Base-by-base conservation (phyloP, 2,329 filamentous ascomycete genomes). In the Pseudogymnoascus sp. region DNA sequence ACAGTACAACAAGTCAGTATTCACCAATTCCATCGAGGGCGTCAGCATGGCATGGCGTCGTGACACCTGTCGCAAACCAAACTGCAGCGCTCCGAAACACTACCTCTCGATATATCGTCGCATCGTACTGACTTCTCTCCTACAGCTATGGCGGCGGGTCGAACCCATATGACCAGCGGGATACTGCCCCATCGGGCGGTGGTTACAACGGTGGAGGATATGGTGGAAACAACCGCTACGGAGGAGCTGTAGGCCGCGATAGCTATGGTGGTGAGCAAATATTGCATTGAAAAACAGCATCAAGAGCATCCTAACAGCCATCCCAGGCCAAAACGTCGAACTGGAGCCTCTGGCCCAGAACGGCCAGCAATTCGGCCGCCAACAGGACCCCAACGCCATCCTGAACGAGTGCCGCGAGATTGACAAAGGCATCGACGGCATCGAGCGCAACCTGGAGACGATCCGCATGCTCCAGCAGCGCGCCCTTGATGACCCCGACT, bases 321-420 rank as follows among this genome's bases (percentile, higher is more conserved):
- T 4, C 46, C 7, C 23, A 75, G 72, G 70, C 21, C 67, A 70
- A 64, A 73, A 72, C 69, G 85, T 91, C 69, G 89, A 93, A 77
- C 89, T 92, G 87, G 83, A 84, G 56, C 82, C 88, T 11, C 81
- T 90, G 53, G 75, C 79, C 50, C 81, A 82, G 65, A 80, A 80
- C 63, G 78, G 77, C 62, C 70, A 78, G 62, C 75, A 75, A 53
- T 80, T 81, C 61, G 80, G 74, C 42, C 73, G 75, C 59, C 73
- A 79, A 70, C 70, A 76, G 69, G 85, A 92, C 74, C 86, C 89
- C 46, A 92, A 91, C 73, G 84, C 84, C 63, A 89, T 96, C 68
- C 83, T 97, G 65, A 91, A 96, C 77, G 88, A 95, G 75, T 95
- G 91, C 77, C 84, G 86, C 64, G 86, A 90, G 53, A 89, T 97